These are phyloP conservation scores for Pistacia atlantica DNA, from an alignment of 345 rosid genomes.

Conservation along the genomic window DNA sequence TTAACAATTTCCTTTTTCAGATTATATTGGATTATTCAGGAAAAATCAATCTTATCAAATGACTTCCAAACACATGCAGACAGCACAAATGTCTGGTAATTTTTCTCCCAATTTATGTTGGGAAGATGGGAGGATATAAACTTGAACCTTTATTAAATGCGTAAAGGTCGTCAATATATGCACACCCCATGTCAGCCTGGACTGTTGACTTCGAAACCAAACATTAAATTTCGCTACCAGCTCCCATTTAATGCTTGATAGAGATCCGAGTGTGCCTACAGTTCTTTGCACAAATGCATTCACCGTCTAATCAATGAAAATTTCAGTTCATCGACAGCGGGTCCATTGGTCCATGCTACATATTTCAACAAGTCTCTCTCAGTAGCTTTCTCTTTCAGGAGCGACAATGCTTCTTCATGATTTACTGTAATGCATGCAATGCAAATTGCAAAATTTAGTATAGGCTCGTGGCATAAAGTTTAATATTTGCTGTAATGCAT, in stretches of 20 bases:
- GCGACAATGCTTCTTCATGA: background rate
- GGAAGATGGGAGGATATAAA: background rate
- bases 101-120: background rate
- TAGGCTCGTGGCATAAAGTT: too few relatives aligned
- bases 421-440: background rate
- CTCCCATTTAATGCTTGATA: constrained; percentile 7
- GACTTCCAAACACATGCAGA: background rate
- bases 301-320: background rate
- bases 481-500: background rate
- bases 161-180: background rate
- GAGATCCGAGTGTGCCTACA: background rate
- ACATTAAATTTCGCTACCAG: constrained; percentile 19
- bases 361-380: background rate
- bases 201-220: background rate
- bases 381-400: background rate
- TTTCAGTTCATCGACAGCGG: background rate
- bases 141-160: background rate
- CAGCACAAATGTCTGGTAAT: too few relatives aligned
- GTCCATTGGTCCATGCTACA: background rate
- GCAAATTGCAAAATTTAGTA: background rate
- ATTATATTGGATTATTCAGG: too few relatives aligned
- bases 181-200: constrained; percentile 9
- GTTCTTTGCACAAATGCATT: background rate
- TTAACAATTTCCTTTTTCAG: too few relatives aligned
- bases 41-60: background rate